Conservation (phyloP, 352 stramenopile species). For the Phytophthora chlamydospora region DNA sequence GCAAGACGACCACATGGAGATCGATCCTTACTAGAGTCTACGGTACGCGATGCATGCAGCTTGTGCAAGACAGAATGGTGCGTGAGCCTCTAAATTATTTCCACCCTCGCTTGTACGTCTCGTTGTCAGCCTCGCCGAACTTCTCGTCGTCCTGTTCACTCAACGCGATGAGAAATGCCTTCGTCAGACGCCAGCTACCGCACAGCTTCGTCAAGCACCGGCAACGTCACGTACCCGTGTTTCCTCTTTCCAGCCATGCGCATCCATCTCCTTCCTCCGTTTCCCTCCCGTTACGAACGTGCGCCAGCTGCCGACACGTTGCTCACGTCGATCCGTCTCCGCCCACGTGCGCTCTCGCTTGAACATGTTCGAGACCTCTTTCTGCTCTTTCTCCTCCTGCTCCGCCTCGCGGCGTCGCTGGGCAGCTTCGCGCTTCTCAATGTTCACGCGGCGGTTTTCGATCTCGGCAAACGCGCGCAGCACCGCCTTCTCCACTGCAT, state of each 20-base stretch:
- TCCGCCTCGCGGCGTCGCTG: slow-evolving; percentile 77
- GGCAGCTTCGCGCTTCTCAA: slow-evolving; percentile 73
- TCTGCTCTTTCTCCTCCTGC: slow-evolving; percentile 75
- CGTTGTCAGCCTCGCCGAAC: slow-evolving; percentile 67
- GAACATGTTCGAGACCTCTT: slow-evolving; percentile 69
- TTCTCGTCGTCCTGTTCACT: slow-evolving; percentile 58
- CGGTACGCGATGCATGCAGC: background rate
- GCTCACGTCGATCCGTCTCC: slow-evolving; percentile 74
- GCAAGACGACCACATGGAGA: slow-evolving; percentile 61
- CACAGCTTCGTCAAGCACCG: background rate
- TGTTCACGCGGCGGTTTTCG: slow-evolving; percentile 75
- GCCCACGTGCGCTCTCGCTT: slow-evolving; percentile 82
- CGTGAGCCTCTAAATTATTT: slow-evolving; percentile 60
- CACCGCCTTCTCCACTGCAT: slow-evolving; percentile 77
- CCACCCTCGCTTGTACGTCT: slow-evolving; percentile 82
- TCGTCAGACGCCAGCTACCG: slow-evolving; percentile 10
- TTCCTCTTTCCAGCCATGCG: slow-evolving; percentile 70
- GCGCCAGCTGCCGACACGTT: slow-evolving; percentile 83
- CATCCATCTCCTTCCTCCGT: slow-evolving; percentile 63
- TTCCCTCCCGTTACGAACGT: slow-evolving; percentile 82
- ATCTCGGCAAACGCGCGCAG: slow-evolving; percentile 87
- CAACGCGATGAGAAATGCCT: slow-evolving; percentile 4
- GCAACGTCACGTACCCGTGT: slow-evolving; percentile 43
- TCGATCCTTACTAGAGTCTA: slow-evolving; percentile 47
- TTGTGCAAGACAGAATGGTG: slow-evolving; percentile 24